phyloP scores from a whole-genome alignment of 73 alveolate species.

The Diophrys sp. region DNA sequence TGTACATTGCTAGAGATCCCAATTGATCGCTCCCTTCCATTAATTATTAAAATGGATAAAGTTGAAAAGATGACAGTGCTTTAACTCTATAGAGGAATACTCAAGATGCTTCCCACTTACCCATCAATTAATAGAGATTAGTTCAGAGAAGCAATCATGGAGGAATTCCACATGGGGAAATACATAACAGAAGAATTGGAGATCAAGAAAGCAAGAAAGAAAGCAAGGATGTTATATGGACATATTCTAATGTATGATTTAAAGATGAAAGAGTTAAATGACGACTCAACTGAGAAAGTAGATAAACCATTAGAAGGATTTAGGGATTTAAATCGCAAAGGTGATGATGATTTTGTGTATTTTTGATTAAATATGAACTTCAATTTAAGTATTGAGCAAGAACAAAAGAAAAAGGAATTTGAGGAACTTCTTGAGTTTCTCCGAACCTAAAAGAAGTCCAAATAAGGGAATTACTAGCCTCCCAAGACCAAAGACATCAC shows the following conservation, averaged over 20 bases:
- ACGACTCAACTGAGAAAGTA: constrained; percentile 2
- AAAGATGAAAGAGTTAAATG: constrained; percentile 23
- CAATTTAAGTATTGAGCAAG: too few species aligned
- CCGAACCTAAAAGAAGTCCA: too few species aligned
- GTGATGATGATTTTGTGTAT: constrained; percentile 38
- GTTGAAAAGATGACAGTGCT: constrained; percentile 27
- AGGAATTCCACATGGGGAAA: constrained; percentile 30
- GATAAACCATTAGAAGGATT: constrained; percentile 21
- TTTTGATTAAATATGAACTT: too few species aligned
- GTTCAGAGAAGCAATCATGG: constrained; percentile 26
- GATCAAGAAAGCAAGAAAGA: constrained; percentile 28
- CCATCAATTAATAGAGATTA: constrained; percentile 16
- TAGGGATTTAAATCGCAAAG: constrained; percentile 10
- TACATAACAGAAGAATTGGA: constrained; percentile 21
- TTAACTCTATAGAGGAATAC: constrained; percentile 32
- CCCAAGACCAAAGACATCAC: too few species aligned
- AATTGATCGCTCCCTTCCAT: neutral
- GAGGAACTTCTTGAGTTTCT: too few species aligned
- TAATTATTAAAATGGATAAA: constrained; percentile 16
- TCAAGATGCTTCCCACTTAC: constrained; percentile 6
- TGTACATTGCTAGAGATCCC: constrained; percentile 10
- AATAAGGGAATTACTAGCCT: too few species aligned
- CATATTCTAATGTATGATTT: constrained; percentile 24
- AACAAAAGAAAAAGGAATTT: too few species aligned
- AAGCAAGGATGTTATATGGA: constrained; percentile 33